phyloP scores from a whole-genome alignment of 257 asterid species.

The Capsicum baccatum region DNA sequence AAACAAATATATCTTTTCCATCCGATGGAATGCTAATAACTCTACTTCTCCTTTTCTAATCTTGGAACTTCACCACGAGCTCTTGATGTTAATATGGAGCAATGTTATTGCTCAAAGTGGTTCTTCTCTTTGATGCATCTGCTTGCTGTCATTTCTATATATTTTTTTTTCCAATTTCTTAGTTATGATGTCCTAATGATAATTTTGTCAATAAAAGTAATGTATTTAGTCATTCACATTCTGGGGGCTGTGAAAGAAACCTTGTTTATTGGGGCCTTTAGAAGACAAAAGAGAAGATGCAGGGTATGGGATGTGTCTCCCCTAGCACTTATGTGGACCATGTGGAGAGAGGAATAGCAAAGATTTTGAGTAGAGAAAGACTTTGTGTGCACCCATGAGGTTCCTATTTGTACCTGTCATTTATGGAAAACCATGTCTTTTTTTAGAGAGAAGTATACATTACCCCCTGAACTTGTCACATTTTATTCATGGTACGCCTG shows the following conservation, averaged over 20 bases:
- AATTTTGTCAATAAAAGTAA: conserved; percentile 11
- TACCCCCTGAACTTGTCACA: too few relatives aligned
- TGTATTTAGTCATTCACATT: background rate
- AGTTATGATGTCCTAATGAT: background rate
- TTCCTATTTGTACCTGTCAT: background rate
- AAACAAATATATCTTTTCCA: conserved; percentile 15
- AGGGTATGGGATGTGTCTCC: background rate
- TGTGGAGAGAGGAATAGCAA: background rate
- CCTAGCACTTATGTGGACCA: background rate
- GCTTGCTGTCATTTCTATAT: background rate
- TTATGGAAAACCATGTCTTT: background rate
- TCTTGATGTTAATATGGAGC: background rate
- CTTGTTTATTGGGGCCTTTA: background rate
- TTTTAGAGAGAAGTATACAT: too few relatives aligned
- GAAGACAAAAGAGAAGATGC: background rate
- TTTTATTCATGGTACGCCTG: too few relatives aligned
- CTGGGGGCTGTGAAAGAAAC: background rate
- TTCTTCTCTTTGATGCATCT: conserved; percentile 4
- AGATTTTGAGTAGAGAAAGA: background rate
- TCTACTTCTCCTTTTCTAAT: background rate
- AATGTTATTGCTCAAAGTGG: conserved; percentile 20
- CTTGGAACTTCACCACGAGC: background rate
- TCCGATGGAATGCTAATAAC: background rate
- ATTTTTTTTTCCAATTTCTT: conserved; percentile 6
- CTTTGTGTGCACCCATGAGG: background rate